Evolutionary conservation across 768 basidiomycete genomes (phyloP), one percentile per base, ranked within the genome.

Genomic region (Leccinum subgranulosum): DNA sequence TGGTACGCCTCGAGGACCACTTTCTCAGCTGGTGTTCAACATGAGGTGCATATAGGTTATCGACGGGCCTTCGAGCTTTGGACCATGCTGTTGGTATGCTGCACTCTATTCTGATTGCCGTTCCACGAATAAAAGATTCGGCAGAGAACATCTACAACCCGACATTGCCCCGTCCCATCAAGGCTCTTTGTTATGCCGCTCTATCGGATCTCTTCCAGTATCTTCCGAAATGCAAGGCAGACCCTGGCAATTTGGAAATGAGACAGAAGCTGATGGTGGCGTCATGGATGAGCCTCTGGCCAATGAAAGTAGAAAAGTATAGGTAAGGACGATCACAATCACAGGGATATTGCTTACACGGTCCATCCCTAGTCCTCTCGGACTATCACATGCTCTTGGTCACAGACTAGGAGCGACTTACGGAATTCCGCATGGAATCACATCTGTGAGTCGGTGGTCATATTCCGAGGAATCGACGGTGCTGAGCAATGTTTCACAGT

Each of bases 211-310:
- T 92, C 25, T 91, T 92, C 77, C 83, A 78, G 58, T 88, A 86
- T 69, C 80, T 93, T 12, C 86, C 88, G 1, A 69, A 73, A 53
- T 84, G 83, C 25, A 88, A 85, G 67, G 81, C 77, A 14, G 72
- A 87, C 58, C 84, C 87, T 0, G 64, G 71, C 27, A 76, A 82
- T 57, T 59, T 91, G 34, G 79, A 77, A n/a, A 69, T 76, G 53
- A 82, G 90, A 15, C 87, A 90, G 64, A 85, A 81, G 66, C 76
- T 90, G 14, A 83, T 89, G 67, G 55, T 91, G 43, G 90, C 88
- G 2, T 81, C 87, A 1, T 91, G 88, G 90, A 88, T 89, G 86
- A 88, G 86, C 60, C 62, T 88, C 11, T 90, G 86, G 87, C 88
- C 88, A 0, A 70, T 78, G 45, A 84, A 81, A 64, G 56, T 77